Evolutionary conservation across 805 yeast genomes (phyloP).

Genomic region (Saturnispora dispora): DNA sequence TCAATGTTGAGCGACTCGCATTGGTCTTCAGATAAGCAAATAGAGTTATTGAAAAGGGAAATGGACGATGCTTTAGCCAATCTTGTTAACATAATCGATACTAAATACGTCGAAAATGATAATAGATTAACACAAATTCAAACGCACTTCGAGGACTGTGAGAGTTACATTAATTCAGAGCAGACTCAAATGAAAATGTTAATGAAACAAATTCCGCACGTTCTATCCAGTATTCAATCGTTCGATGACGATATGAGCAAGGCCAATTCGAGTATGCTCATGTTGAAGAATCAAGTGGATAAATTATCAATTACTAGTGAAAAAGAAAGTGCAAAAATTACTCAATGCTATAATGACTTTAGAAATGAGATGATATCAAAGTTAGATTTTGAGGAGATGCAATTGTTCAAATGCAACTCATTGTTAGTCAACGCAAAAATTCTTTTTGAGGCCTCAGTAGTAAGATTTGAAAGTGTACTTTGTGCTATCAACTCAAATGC

Average conservation of each 20-base stretch:
- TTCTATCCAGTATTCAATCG: neutral
- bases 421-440: slow-evolving; percentile 20
- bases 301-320: neutral
- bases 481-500: neutral
- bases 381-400: slow-evolving; percentile 13
- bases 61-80: slow-evolving; percentile 4
- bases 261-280: neutral
- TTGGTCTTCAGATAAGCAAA: neutral
- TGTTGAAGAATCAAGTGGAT: neutral
- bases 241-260: neutral
- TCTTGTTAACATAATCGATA: neutral
- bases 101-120: neutral
- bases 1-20: slow-evolving; percentile 9
- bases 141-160: neutral
- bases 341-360: neutral
- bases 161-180: slow-evolving; percentile 6
- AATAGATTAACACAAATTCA: neutral
- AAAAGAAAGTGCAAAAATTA: neutral
- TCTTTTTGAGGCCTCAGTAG: slow-evolving; percentile 23
- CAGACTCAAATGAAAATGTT: slow-evolving; percentile 4
- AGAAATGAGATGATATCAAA: neutral
- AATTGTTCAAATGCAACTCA: slow-evolving; percentile 22
- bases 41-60: slow-evolving; percentile 5
- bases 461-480: slow-evolving; percentile 19
- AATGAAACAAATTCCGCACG: neutral